Percentiles rank a stretch among this genome's conserved stretches.
phyloP scores from a whole-genome alignment of 2,329 filamentous ascomycete genomes.

The Aspergillus pseudotamarii region DNA sequence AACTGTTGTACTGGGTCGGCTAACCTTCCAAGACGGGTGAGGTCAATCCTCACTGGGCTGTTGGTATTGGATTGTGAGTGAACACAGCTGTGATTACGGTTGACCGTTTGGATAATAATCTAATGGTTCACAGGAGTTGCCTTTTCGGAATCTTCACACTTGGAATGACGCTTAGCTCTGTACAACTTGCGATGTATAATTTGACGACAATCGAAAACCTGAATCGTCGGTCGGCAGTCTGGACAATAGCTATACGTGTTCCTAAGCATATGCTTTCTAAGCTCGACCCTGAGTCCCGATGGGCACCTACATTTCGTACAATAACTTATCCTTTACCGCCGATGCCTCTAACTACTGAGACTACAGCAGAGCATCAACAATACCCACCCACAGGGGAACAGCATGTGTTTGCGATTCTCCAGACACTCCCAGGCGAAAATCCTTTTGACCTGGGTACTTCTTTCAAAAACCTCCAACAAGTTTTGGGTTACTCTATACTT shows the following conservation, averaged over 20 bases:
- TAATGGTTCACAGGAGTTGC: conserved; percentile 47
- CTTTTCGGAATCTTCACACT: conserved; percentile 81
- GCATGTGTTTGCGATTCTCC: conserved; percentile 77
- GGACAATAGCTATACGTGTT: conserved; percentile 75
- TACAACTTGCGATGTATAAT: conserved; percentile 72
- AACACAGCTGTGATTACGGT: background rate
- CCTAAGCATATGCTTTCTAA: conserved; percentile 49
- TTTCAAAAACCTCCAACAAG: conserved; percentile 70
- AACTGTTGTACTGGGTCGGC: conserved; percentile 16
- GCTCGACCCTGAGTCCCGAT: conserved; percentile 39
- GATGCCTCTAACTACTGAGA: conserved; percentile 19
- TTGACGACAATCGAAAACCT: conserved; percentile 84
- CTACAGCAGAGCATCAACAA: conserved; percentile 20
- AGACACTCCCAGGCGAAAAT: conserved; percentile 74
- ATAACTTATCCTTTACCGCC: conserved; percentile 45
- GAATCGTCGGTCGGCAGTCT: conserved; percentile 61
- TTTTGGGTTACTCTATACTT: conserved; percentile 72
- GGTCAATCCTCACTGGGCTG: conserved; percentile 65
- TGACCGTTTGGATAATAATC: background rate
- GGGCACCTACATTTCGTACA: conserved; percentile 39
- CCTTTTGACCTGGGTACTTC: conserved; percentile 76
- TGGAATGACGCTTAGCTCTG: conserved; percentile 74
- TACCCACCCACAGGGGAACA: conserved; percentile 53
- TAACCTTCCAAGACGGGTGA: conserved; percentile 31
- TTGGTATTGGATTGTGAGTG: conserved; percentile 64